Conservation (phyloP, 2,329 filamentous ascomycete genomes). For the Pseudogymnoascus sp. region DNA sequence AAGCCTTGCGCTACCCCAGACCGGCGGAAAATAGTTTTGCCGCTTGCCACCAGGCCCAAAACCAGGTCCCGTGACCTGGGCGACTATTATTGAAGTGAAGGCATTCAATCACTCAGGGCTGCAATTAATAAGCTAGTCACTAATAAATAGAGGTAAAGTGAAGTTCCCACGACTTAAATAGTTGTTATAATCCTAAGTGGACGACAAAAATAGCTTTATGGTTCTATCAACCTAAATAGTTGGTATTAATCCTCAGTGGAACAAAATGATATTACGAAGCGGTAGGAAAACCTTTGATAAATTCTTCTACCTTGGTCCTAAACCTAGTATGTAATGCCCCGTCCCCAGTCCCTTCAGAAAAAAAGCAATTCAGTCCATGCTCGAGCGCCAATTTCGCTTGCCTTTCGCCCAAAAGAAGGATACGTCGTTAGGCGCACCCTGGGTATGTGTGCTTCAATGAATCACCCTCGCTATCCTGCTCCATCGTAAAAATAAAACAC, state of each 20-base stretch:
- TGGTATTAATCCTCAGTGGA: not conserved
- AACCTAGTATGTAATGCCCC: constrained; percentile 5
- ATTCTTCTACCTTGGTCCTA: not conserved
- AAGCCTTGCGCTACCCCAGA: constrained; percentile 9
- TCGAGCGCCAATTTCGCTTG: constrained; percentile 4
- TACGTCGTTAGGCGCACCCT: not conserved
- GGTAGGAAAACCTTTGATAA: not conserved
- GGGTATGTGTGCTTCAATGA: not conserved
- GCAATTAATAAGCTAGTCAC: no score
- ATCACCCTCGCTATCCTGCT: not conserved
- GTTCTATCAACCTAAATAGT: no score
- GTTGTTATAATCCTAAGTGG: no score
- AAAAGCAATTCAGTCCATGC: not conserved
- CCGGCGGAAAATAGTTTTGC: not conserved
- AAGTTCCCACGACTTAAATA: no score
- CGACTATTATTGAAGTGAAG: no score
- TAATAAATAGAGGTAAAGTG: no score
- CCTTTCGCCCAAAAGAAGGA: constrained; percentile 1
- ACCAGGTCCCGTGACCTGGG: not conserved
- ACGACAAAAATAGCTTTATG: no score
- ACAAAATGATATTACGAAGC: not conserved
- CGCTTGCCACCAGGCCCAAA: not conserved
- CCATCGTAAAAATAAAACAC: not conserved
- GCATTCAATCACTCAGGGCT: no score
- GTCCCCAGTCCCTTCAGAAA: not conserved